Conservation (phyloP, 1,139 yeast genomes). For the Hemisphaericaspora xylofermentans region DNA sequence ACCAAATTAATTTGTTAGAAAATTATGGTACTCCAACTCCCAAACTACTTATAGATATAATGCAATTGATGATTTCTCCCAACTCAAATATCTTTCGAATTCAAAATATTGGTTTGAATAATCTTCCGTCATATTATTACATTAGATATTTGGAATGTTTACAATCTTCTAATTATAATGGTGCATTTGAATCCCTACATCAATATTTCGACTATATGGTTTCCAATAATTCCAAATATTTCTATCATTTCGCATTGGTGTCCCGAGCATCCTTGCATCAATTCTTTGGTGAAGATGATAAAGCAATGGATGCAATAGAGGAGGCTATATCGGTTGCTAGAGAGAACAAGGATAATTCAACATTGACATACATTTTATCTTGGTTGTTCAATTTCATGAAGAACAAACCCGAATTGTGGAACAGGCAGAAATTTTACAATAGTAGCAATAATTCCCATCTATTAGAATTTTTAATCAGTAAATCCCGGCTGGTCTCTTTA, state of each 20-base stretch:
- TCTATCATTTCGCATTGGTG: constrained; percentile 79
- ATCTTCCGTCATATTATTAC: constrained; percentile 64
- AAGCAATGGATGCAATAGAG: constrained; percentile 77
- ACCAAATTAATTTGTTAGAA: constrained; percentile 58
- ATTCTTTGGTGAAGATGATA: constrained; percentile 68
- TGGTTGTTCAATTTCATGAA: constrained; percentile 77
- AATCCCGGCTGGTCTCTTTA: constrained; percentile 53
- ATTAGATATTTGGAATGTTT: constrained; percentile 64
- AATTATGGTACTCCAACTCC: constrained; percentile 55
- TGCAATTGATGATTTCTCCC: constrained; percentile 45
- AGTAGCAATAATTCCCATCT: constrained; percentile 35
- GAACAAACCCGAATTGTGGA: constrained; percentile 60
- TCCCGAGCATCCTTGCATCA: constrained; percentile 79
- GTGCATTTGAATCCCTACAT: constrained; percentile 70
- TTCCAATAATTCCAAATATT: constrained; percentile 61
- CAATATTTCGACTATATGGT: constrained; percentile 86
- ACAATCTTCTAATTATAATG: constrained; percentile 64
- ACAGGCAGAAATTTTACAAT: constrained; percentile 38
- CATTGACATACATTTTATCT: constrained; percentile 72
- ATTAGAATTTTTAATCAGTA: constrained; percentile 58
- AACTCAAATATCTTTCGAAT: constrained; percentile 41
- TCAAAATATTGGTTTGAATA: constrained; percentile 46
- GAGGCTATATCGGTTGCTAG: constrained; percentile 89
- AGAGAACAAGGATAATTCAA: constrained; percentile 74
- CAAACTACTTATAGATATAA: constrained; percentile 38